A percentile compares a stretch with the other conserved stretches of the same genome.
phyloP scores from a whole-genome alignment of 495 filamentous ascomycete species.

The Tuber aestivum region DNA sequence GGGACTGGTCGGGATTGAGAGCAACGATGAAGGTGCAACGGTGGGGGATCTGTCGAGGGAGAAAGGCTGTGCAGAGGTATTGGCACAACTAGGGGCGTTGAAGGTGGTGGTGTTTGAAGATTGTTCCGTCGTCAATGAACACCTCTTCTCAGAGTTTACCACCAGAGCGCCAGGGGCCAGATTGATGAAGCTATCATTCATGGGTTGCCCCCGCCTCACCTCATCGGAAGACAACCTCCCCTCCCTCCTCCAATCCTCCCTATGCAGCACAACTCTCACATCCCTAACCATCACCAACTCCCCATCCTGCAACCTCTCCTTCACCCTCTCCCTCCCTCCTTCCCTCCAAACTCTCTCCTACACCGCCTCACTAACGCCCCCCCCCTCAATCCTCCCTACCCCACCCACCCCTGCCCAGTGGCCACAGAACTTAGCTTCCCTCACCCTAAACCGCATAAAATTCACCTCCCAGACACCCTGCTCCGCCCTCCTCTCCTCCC shows the following conservation, averaged over 20 bases:
- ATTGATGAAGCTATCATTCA: conserved; percentile 14
- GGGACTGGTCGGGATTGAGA: conserved; percentile 18
- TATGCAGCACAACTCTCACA: conserved; percentile 3
- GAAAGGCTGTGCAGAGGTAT: conserved; percentile 28
- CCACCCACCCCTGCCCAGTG: conserved; percentile 12
- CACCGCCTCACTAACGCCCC: conserved; percentile 8
- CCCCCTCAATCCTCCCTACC: conserved; percentile 4
- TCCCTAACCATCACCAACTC: conserved; percentile 12
- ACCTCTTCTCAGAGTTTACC: conserved; percentile 13
- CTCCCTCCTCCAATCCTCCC: conserved; percentile 12
- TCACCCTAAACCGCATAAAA: conserved; percentile 10
- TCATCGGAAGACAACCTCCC: conserved; percentile 11
- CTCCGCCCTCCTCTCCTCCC: conserved; percentile 14
- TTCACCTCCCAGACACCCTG: conserved; percentile 12
- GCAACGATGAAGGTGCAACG: conserved; percentile 27
- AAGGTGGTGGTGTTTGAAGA: conserved; percentile 12
- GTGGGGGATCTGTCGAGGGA: conserved; percentile 40
- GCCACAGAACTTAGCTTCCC: conserved; percentile 7
- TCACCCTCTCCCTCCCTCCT: conserved; percentile 14
- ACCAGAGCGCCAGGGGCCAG: background rate
- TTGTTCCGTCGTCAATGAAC: conserved; percentile 16
- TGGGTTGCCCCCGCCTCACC: conserved; percentile 11
- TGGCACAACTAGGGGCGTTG: conserved; percentile 5
- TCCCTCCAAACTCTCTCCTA: conserved; percentile 7
- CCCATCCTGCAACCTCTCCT: conserved; percentile 16